Conservation (phyloP, 1,139 yeast genomes). For the Nakaseomyces bracarensis region DNA sequence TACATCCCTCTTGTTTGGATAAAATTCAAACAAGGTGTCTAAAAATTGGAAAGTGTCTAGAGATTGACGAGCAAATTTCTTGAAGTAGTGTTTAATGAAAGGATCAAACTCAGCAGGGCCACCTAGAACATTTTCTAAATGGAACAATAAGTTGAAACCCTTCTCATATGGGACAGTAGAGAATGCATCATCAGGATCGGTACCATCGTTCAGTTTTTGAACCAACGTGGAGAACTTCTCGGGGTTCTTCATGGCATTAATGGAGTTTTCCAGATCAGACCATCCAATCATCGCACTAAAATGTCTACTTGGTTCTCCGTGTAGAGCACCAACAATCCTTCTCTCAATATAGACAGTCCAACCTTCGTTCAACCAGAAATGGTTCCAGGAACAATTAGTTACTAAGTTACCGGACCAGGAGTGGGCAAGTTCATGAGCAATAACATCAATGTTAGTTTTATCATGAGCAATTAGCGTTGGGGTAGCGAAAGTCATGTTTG, state of each 20-base stretch:
- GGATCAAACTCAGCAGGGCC: slow-evolving; percentile 59
- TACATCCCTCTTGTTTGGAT: slow-evolving; percentile 24
- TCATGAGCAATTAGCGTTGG: slow-evolving; percentile 86
- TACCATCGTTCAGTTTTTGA: slow-evolving; percentile 54
- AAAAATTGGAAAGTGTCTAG: slow-evolving; percentile 76
- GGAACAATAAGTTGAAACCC: slow-evolving; percentile 72
- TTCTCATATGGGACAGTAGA: slow-evolving; percentile 86
- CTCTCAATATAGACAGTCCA: slow-evolving; percentile 93
- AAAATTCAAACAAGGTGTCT: slow-evolving; percentile 63
- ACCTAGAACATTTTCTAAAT: slow-evolving; percentile 60
- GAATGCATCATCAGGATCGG: slow-evolving; percentile 85
- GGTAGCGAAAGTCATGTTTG: slow-evolving; percentile 83
- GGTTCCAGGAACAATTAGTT: slow-evolving; percentile 87
- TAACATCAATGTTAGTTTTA: slow-evolving; percentile 75
- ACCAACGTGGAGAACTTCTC: slow-evolving; percentile 55
- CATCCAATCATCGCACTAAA: slow-evolving; percentile 83
- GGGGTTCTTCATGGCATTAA: slow-evolving; percentile 49
- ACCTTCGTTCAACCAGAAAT: slow-evolving; percentile 92
- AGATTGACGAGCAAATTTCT: slow-evolving; percentile 57
- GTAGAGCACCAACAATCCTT: slow-evolving; percentile 65
- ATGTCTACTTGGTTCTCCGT: slow-evolving; percentile 72
- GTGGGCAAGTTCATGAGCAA: slow-evolving; percentile 89
- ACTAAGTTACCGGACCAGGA: slow-evolving; percentile 90
- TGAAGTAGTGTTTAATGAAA: slow-evolving; percentile 71
- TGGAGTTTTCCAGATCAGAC: slow-evolving; percentile 65